Base-by-base conservation (phyloP, 2,329 filamentous ascomycete genomes). In the Atkinsonella texensis region DNA sequence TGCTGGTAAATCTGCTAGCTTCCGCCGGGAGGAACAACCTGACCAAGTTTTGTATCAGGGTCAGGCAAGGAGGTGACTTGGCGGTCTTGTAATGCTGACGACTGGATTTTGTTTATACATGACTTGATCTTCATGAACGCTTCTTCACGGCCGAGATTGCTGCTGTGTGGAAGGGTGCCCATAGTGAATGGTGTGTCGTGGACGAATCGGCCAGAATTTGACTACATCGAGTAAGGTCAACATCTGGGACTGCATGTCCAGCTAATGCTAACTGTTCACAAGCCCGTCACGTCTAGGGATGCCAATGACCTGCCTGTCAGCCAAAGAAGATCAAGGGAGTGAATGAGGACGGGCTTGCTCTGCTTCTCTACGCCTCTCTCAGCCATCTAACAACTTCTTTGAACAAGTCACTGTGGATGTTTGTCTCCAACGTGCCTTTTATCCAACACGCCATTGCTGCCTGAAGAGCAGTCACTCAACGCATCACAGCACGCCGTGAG, bases 401-500 rank as follows among this genome's bases (percentile, higher is more conserved):
- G 15, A 7, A 38, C 35, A 38, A 38, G 10, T 10, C 5, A 28
- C 28, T 28, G 7, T 28, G 28, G 7, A 28, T 8, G 28, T 28
- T 28, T 28, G 7, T 28, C 28, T 15, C 44, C 31, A 35, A 12
- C 31, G 23, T 40, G 46, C 46, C 35, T 35, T 35, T 17, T 17
- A 39, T 12, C 3, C n/a, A n/a, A 17, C 32, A n/a, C n/a, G 23
- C 46, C 20, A 28, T 48, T 48, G 35, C 13, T 48, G 46, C 46
- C 46, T 33, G 28, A 46, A 31, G 6, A 8, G 23, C 23, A n/a
- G 32, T 38, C 46, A 32, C 38, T 39, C 28, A 33, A 28, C 41
- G 41, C 28, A 33, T 17, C 44, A 48, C 49, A 50, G 28, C 11
- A 41, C 50, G 38, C 46, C 50, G 35, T 47, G 42, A 35, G 18